Evolutionary conservation across 208 protist genomes (phyloP), one percentile per base, ranked within the genome.

Genomic region (Trypanosoma boissoni): DNA sequence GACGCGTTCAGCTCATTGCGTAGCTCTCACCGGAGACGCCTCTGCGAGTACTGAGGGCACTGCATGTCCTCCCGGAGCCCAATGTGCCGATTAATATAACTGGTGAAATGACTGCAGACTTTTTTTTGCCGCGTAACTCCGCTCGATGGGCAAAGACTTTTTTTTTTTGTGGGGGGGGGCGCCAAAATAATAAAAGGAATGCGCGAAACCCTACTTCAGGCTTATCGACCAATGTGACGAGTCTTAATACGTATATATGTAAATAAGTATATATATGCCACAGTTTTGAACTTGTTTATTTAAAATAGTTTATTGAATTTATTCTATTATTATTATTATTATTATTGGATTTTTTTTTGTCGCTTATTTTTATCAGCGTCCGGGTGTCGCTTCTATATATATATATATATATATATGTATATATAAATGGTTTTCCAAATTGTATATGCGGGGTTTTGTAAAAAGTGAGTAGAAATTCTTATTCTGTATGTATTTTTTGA

Each of bases 1-100:
- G 28, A 55, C 28, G 28, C 26, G 1, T 58, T 20, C 23, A 1
- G 52, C 18, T 4, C 34, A n/a, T 45, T 44, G 52, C 10, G 3
- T 28, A 45, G 31, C 26, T 43, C 9, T 45, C 36, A 45, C 24
- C 44, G 26, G 52, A 58, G 6, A 18, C 52, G 52, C 34, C 18
- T 51, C 18, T 27, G 26, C 3, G 45, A 23, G 10, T 51, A 29
- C 26, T 51, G 28, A 14, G 45, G 10, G 28, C 36, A 58, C 32
- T 44, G 44, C 37, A 10, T 31, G 16, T 36, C 52, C 44, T 7
- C 6, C 29, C n/a, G n/a, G 41, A 16, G 41, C 34, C 9, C 31
- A 45, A 26, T 18, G 0, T 31, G 20, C 14, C n/a, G 23, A 51
- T 24, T 27, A 37, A 23, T 20, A 37, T 31, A 51, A 42, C 16